Base-by-base conservation (phyloP, 331 rosid species). In the Malus hybrid region DNA sequence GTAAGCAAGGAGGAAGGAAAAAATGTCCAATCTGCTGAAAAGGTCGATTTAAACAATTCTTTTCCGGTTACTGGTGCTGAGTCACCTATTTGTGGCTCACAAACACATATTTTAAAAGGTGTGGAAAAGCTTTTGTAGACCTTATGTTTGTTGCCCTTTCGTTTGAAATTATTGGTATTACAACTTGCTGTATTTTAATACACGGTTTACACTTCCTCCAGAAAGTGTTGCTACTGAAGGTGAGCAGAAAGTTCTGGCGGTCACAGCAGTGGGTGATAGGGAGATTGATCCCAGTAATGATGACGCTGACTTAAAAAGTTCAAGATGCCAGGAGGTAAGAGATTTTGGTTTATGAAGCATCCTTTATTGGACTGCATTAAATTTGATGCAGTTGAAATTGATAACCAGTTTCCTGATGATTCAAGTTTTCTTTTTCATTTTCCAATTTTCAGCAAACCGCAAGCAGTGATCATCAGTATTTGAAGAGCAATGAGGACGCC, bases 31-130 rank as follows among this genome's bases (percentile, higher is more conserved):
- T 75, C 82, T 42, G 12, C 29, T 57, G 48, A 46, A 33, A 81
- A 77, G 72, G 28, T 55, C 63, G 46, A 60, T 15, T 66, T 66
- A 5, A 74, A 80, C 67, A 76, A 73, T 64, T 81, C 84, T 76
- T 84, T 78, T 76, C 79, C 80, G 52, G 46, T 48, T 77, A 73
- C 68, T 42, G 62, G 34, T 76, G 68, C 81, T 26, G 71, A 78
- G 63, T 70, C 77, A 53, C 18, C 82, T 80, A 68, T 73, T 39
- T 77, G 56, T 75, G 81, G 74, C 58, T 58, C 77, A 63, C 78
- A 69, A 75, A 58, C 44, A 63, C 66, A 72, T 73, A 58, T 36
- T 26, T 69, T 58, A 68, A 86, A 78, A 42, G 93, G 93, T 89
- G 84, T 76, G 91, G 63, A 70, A 67, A 75, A 29, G 18, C 11